phyloP scores from a whole-genome alignment of 805 yeast genomes.

The Wickerhamiella shivajii region DNA sequence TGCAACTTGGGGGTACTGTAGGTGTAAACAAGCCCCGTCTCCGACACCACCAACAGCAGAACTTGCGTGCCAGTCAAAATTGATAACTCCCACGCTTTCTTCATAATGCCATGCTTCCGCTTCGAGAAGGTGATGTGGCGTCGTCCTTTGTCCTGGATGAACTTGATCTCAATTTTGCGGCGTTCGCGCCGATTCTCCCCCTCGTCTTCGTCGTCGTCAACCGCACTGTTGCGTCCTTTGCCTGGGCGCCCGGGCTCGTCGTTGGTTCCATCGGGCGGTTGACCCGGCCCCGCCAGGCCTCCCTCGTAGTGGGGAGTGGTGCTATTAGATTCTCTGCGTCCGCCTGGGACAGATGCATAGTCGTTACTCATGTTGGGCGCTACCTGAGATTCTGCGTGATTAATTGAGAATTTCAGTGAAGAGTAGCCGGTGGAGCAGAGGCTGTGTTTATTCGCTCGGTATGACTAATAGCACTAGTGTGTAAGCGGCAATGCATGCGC shows the following conservation, averaged over 20 bases:
- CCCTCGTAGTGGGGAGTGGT: not conserved
- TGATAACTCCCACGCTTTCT: conserved; percentile 95
- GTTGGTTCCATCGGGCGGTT: conserved; percentile 9
- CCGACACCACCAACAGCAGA: conserved; percentile 82
- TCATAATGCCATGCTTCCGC: conserved; percentile 98
- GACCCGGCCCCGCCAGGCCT: too few relatives aligned
- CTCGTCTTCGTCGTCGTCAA: conserved; percentile 35
- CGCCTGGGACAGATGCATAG: not conserved
- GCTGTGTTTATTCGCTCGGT: too few relatives aligned
- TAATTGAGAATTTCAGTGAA: conserved; percentile 3
- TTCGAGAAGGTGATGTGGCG: conserved; percentile 96
- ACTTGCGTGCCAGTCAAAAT: conserved; percentile 98
- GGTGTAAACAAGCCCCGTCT: conserved; percentile 96
- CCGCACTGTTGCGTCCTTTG: conserved; percentile 24
- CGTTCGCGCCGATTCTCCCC: conserved; percentile 36
- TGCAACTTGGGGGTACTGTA: conserved; percentile 98
- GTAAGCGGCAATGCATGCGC: too few relatives aligned
- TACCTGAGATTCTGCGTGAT: not conserved
- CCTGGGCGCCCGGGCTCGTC: conserved; percentile 3
- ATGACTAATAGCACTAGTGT: too few relatives aligned
- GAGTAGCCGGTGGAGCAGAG: too few relatives aligned
- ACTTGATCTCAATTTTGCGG: conserved; percentile 91
- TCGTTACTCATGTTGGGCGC: conserved; percentile 2
- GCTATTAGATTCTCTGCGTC: not conserved
- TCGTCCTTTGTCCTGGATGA: conserved; percentile 93